phyloP scores from a whole-genome alignment of 805 yeast genomes.

The Blastobotrys attinorum region DNA sequence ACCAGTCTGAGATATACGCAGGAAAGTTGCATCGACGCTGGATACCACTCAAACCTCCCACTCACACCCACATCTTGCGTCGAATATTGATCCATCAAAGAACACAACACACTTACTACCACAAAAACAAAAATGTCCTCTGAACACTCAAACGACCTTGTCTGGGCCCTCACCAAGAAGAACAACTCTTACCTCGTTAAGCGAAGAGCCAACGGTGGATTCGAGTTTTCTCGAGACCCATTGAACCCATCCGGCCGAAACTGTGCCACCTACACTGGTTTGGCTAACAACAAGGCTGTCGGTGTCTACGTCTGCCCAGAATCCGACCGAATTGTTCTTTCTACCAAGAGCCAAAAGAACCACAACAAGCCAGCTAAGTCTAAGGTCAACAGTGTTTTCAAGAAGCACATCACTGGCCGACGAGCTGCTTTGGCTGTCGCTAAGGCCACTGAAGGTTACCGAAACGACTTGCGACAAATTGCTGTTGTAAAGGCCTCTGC shows the following conservation, averaged over 20 bases:
- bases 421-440: conserved; percentile 39
- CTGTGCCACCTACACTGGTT: conserved; percentile 41
- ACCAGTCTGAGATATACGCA: too few species aligned
- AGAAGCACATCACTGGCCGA: conserved; percentile 37
- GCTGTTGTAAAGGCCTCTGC: conserved; percentile 44
- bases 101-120: too few species aligned
- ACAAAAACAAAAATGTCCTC: not conserved
- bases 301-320: conserved; percentile 33
- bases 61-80: too few species aligned
- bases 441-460: conserved; percentile 39
- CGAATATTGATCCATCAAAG: too few species aligned
- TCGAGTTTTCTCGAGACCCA: conserved; percentile 42
- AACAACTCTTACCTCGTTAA: conserved; percentile 42
- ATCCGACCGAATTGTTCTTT: conserved; percentile 34
- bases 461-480: conserved; percentile 40
- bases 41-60: too few species aligned
- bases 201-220: conserved; percentile 35
- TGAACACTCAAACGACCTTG: conserved; percentile 32
- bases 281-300: conserved; percentile 42
- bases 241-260: conserved; percentile 40
- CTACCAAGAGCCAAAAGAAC: conserved; percentile 38
- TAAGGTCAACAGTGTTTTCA: conserved; percentile 33
- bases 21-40: too few species aligned
- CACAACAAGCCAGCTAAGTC: conserved; percentile 41
- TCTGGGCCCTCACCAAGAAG: conserved; percentile 45